A percentile compares a stretch with the other conserved stretches of the same genome.
These are phyloP conservation scores for Fraxinus nigra DNA, from an alignment of 305 asterid species.

Conservation along the genomic window DNA sequence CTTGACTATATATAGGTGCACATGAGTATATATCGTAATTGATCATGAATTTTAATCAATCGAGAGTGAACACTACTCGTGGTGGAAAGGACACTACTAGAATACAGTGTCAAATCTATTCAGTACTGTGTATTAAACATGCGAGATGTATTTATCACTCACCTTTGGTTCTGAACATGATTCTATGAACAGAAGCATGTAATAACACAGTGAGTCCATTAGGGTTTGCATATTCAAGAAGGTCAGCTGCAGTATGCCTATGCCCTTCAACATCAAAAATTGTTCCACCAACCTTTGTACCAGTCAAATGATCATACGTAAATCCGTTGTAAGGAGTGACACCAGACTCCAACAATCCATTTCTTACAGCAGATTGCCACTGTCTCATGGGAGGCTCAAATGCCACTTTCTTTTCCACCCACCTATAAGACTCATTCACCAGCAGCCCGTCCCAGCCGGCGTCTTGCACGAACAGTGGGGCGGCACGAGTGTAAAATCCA, in stretches of 20 bases:
- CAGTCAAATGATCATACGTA: constrained; percentile 70
- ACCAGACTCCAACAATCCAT: constrained; percentile 69
- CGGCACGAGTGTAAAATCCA: constrained; percentile 80
- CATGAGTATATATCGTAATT: neutral
- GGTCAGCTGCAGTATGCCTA: constrained; percentile 87
- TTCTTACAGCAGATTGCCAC: constrained; percentile 90
- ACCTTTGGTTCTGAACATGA: constrained; percentile 60
- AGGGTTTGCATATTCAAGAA: constrained; percentile 67
- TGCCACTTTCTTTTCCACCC: constrained; percentile 87
- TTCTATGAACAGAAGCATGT: constrained; percentile 73
- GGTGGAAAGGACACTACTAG: neutral
- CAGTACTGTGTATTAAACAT: neutral
- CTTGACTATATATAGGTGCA: too few species aligned
- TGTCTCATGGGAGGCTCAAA: constrained; percentile 55
- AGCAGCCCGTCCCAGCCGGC: constrained; percentile 59
- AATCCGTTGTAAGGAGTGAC: constrained; percentile 68
- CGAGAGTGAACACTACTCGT: neutral
- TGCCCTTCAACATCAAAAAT: constrained; percentile 60
- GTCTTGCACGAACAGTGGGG: constrained; percentile 33
- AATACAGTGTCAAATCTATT: neutral
- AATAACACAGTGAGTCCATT: constrained; percentile 49
- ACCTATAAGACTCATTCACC: constrained; percentile 58
- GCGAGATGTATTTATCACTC: neutral
- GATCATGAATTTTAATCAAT: neutral
- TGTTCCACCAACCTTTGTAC: constrained; percentile 83